Evolutionary conservation across 75 land plant species (phyloP), one percentile per base, ranked within the genome.

Genomic region (Ceratopteris richardii): DNA sequence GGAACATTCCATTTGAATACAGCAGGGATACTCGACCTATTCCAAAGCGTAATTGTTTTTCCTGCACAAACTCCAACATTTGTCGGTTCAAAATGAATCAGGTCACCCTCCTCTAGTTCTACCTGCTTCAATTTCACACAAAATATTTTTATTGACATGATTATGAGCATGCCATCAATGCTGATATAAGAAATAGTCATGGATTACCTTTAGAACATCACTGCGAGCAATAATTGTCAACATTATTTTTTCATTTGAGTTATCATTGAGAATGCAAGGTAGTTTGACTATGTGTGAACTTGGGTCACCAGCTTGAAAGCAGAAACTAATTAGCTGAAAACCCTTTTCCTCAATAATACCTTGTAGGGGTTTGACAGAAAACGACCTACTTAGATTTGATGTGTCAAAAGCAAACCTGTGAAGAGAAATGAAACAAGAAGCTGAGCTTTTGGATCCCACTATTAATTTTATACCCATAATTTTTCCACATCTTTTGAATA

Each of bases 71-170:
- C 61, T 20, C 76, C 76, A 54, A 73, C 29, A 61, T 62, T 65
- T 13, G 71, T 73, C 3, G 65, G 71, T 60, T 73, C 66, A 55
- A 73, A 73, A 60, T 58, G 43, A 36, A 53, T 58, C 18, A 52
- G 26, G 25, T 44, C 57, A 57, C 26, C 56, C 36, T 61, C 58
- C 30, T 67, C 69, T 56, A 67, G 39, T 41, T 52, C 17, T 39
- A 67, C 62, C 69, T 67, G 69, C 69, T 31, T 20, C 59, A 57
- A 36, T 17, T 10, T 54, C 5, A 54, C 5, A 54, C 2, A 33
- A 31, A 40, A 16, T 58, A 1, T 18, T 3, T 7, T 14, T n/a
- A 16, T 31, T 58, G 5, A 4, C 17, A 21, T 17, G 37, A 33
- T 4, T 9, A 33, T 4, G 37, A 33, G 9, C 37, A 33, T 33